phyloP scores from a whole-genome alignment of 2,329 filamentous ascomycete genomes.

The Claviceps purpurea region DNA sequence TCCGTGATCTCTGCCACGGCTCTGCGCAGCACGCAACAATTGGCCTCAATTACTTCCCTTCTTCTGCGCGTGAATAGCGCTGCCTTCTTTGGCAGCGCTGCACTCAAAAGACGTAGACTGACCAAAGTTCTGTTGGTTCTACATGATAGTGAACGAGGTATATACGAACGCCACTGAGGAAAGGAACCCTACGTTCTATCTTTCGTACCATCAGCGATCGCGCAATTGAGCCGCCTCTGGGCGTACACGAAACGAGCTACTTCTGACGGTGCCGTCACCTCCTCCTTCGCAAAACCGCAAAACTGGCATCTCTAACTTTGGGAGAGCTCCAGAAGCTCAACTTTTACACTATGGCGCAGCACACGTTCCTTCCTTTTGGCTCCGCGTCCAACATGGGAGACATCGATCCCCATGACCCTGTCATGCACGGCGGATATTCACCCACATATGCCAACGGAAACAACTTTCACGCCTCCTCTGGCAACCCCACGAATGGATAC shows the following conservation, averaged over 20 bases:
- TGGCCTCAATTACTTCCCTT: background rate
- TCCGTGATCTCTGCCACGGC: background rate
- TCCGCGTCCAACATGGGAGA: constrained; percentile 40
- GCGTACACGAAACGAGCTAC: constrained; percentile 1
- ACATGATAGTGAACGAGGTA: background rate
- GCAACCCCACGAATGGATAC: constrained; percentile 56
- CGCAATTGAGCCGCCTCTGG: constrained; percentile 1
- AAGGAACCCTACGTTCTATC: background rate
- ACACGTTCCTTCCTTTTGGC: constrained; percentile 43
- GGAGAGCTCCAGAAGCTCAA: constrained; percentile 8
- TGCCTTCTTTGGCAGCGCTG: background rate
- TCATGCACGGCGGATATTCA: constrained; percentile 50
- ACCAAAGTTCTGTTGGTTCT: background rate
- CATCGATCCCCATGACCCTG: constrained; percentile 77
- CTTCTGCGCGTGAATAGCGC: background rate
- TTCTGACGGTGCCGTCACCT: constrained; percentile 4
- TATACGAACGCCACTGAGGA: background rate
- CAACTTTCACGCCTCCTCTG: constrained; percentile 43
- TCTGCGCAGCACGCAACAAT: background rate
- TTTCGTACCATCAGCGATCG: background rate
- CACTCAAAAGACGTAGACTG: background rate
- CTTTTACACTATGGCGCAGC: constrained; percentile 34
- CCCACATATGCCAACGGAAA: constrained; percentile 39
- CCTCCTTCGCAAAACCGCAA: constrained; percentile 3
- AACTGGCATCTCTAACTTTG: constrained; percentile 6